Conservation (phyloP, 2,329 filamentous ascomycete species). For the Macrophomina tecta region DNA sequence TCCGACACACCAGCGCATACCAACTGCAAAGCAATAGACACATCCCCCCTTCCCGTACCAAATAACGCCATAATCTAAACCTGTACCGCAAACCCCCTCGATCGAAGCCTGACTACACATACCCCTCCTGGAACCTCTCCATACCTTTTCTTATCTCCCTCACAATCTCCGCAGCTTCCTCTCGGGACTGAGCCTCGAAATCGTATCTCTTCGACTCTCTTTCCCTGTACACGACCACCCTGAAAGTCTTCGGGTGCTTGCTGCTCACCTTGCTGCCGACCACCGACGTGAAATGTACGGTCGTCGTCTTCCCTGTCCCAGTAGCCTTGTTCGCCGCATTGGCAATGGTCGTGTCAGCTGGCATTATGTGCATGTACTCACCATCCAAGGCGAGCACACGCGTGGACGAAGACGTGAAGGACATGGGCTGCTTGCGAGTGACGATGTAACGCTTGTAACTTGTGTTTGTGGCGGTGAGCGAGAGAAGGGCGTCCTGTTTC, state of each 20-base stretch:
- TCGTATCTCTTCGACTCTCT: constrained; percentile 83
- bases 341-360: constrained; percentile 51
- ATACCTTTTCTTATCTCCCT: constrained; percentile 61
- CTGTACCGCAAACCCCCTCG: no score
- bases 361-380: constrained; percentile 87
- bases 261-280: constrained; percentile 81
- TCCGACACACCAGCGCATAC: background rate
- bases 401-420: constrained; percentile 77
- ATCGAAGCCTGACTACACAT: constrained; percentile 1
- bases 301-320: constrained; percentile 69
- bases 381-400: constrained; percentile 80
- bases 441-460: constrained; percentile 78
- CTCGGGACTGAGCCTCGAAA: constrained; percentile 75
- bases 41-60: background rate
- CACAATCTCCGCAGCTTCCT: constrained; percentile 80
- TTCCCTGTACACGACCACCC: constrained; percentile 77
- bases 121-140: constrained; percentile 27
- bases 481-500: constrained; percentile 58
- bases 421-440: constrained; percentile 82
- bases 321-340: constrained; percentile 62
- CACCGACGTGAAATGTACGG: constrained; percentile 81
- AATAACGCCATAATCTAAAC: background rate
- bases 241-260: constrained; percentile 80
- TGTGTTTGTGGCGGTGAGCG: constrained; percentile 44
- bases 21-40: background rate